Evolutionary conservation across 1,284 basidiomycete genomes (phyloP).

Genomic region (Cryptococcus sp.): DNA sequence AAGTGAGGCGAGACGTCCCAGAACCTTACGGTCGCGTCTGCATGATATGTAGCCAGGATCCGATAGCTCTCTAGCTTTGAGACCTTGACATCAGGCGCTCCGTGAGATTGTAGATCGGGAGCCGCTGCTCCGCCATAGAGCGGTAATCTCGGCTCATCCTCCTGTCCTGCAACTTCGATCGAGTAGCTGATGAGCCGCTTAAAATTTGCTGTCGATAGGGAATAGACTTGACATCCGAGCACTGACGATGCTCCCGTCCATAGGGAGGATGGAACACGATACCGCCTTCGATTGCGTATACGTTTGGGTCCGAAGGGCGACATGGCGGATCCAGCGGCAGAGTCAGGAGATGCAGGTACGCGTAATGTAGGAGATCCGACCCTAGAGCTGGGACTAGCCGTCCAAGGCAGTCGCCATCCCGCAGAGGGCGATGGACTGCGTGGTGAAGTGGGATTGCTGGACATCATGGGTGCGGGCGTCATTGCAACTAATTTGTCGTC

Average conservation of each 20-base stretch:
- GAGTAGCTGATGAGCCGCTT: constrained; percentile 40
- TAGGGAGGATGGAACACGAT: constrained; percentile 37
- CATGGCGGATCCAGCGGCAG: constrained; percentile 5
- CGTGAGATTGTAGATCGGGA: constrained; percentile 40
- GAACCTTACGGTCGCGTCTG: constrained; percentile 58
- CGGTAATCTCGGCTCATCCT: constrained; percentile 36
- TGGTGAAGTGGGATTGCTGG: constrained; percentile 13
- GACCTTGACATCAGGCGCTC: constrained; percentile 41
- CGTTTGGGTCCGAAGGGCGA: constrained; percentile 3
- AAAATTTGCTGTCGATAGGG: constrained; percentile 40
- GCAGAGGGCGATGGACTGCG: constrained; percentile 13
- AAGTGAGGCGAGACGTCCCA: constrained; percentile 61
- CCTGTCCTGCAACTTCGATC: constrained; percentile 33
- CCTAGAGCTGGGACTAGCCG: constrained; percentile 12
- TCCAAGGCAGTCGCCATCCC: constrained; percentile 45
- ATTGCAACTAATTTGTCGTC: constrained; percentile 41
- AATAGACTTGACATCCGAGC: constrained; percentile 37
- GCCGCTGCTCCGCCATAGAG: constrained; percentile 45
- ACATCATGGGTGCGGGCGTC: constrained; percentile 34
- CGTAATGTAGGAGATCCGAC: constrained; percentile 25
- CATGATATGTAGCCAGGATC: constrained; percentile 63
- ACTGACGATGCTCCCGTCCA: constrained; percentile 42
- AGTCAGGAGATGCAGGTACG: constrained; percentile 23
- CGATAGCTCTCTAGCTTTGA: constrained; percentile 58
- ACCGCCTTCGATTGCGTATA: constrained; percentile 19